A percentile compares a stretch with the other conserved stretches of the same genome.
Conservation (phyloP, 164 flowering plant species). For the Tetrastigma voinierianum region DNA sequence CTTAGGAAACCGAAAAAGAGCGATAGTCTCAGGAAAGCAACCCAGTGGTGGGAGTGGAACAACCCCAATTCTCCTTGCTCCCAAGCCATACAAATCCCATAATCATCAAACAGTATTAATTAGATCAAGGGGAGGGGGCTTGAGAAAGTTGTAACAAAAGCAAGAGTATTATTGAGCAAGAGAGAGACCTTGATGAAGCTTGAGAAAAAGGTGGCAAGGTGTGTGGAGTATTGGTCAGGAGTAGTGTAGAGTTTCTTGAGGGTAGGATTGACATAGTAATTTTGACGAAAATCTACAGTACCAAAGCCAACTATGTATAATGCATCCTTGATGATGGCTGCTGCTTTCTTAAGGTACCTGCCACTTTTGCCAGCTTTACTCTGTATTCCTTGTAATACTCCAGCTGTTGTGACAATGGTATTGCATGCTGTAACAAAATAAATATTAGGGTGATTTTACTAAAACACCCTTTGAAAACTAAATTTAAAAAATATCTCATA, state of each 20-base stretch:
- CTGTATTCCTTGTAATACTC: constrained; percentile 80
- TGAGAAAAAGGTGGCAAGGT: constrained; percentile 49
- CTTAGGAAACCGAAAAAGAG: constrained; percentile 59
- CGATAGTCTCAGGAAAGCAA: constrained; percentile 72
- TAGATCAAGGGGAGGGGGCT: neutral
- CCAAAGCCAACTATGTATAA: constrained; percentile 69
- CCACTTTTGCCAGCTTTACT: constrained; percentile 59
- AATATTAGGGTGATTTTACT: no score
- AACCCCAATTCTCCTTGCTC: constrained; percentile 85
- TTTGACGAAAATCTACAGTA: constrained; percentile 76
- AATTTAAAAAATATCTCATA: no score
- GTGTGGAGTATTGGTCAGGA: constrained; percentile 61
- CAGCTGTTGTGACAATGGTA: constrained; percentile 70
- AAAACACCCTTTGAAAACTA: no score
- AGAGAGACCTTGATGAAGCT: constrained; percentile 72
- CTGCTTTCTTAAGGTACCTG: constrained; percentile 57
- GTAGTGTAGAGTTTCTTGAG: constrained; percentile 70
- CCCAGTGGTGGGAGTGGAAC: constrained; percentile 90
- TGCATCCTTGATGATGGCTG: constrained; percentile 64
- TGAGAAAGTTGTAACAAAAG: neutral
- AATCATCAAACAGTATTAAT: neutral
- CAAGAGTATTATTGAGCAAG: neutral
- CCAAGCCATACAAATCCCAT: constrained; percentile 66
- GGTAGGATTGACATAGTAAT: constrained; percentile 79
- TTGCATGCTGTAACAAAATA: constrained; percentile 20